phyloP scores from a whole-genome alignment of 495 filamentous ascomycete species.

The Lepraria neglecta region DNA sequence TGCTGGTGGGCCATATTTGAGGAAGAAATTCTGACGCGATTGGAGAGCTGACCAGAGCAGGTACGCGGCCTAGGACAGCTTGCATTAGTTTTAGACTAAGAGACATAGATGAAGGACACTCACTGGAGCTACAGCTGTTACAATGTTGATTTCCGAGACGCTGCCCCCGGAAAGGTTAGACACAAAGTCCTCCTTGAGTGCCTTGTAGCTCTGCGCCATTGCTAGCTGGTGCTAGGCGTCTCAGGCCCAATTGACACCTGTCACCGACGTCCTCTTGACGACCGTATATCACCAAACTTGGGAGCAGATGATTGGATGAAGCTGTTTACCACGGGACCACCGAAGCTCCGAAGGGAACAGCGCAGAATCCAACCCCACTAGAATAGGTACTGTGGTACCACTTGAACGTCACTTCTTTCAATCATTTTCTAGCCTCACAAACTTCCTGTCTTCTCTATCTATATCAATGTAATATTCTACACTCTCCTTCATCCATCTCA shows the following conservation, averaged over 20 bases:
- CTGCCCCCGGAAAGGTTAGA: constrained; percentile 82
- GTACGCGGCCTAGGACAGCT: constrained; percentile 57
- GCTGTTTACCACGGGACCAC: no score
- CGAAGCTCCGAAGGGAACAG: no score
- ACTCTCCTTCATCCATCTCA: background rate
- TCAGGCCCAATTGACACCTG: background rate
- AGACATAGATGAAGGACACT: constrained; percentile 28
- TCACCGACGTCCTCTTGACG: background rate
- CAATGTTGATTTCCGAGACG: constrained; percentile 77
- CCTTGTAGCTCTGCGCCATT: constrained; percentile 71
- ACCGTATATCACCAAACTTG: background rate
- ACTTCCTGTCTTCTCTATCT: background rate
- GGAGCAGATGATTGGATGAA: background rate
- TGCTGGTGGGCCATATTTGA: constrained; percentile 58
- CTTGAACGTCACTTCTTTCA: background rate
- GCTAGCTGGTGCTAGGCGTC: no score
- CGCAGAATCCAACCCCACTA: no score
- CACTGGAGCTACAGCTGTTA: constrained; percentile 81
- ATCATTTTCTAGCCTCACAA: no score
- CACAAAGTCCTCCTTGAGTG: constrained; percentile 89
- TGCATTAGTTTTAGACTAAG: constrained; percentile 11
- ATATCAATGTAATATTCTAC: background rate
- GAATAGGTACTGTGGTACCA: background rate
- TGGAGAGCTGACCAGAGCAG: constrained; percentile 88
- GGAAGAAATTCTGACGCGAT: constrained; percentile 78